Base-by-base conservation (phyloP, 2,329 filamentous ascomycete genomes). In the Penicillium palitans region DNA sequence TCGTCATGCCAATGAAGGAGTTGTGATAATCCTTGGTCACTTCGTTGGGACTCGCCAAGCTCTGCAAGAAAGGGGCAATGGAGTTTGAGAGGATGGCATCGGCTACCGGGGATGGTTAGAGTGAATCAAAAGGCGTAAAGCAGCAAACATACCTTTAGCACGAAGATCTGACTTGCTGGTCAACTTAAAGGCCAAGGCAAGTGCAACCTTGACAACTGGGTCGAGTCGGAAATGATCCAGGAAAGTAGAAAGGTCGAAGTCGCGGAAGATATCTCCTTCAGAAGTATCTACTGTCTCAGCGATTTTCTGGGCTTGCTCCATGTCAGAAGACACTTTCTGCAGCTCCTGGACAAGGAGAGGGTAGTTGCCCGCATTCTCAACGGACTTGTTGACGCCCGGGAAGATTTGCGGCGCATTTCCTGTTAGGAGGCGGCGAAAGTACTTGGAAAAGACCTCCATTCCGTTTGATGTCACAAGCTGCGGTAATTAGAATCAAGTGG, bases 391-490 rank as follows among this genome's bases (percentile, higher is more conserved):
- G 55, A 88, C 81, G 63, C 89, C 87, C 52, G 91, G 88, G 74
- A 98, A 98, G 74, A 99, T 95, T 71, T 95, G 89, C 63, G 88
- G 81, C 70, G 93, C 91, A 86, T 97, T 97, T 79, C 89, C 88
- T 77, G 89, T 90, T 72, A 99, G 86, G 74, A 98, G 83, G 78
- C 93, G 91, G 77, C 91, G 88, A 78, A 99, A 96, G 78, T 95
- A 97, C 81, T 93, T 96, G 61, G 91, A 88, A 76, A 93, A 97
- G 74, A 97, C 92, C 83, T 99, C 96, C 93, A 99, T 99, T 74
- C 93, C 93, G 92, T 96, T 89, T 71, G 93, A 93, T 86, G 96
- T 89, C 80, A 98, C 89, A 75, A 98, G 87, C 90, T 96, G 63
- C 8, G 49, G 52, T 52, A 52, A 50, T 50, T 35, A 56, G 44